A percentile compares a stretch with the other conserved stretches of the same genome.
Evolutionary conservation across 169 alveolate genomes (phyloP).

Genomic region (Babesia divergens): DNA sequence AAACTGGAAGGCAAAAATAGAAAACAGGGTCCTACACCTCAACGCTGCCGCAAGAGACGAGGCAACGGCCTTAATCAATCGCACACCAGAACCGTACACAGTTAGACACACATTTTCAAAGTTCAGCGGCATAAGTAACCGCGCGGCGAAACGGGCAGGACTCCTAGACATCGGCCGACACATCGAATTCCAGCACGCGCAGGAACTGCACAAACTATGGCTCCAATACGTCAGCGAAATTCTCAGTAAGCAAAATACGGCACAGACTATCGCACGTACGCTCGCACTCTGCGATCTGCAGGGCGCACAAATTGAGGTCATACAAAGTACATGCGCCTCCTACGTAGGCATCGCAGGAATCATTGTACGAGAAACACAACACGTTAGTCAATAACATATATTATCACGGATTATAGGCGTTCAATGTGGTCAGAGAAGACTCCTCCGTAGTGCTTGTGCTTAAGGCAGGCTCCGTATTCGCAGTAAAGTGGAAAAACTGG

Average conservation of each 20-base stretch:
- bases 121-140: constrained; percentile 49
- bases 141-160: constrained; percentile 33
- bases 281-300: constrained; percentile 58
- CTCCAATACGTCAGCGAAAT: constrained; percentile 34
- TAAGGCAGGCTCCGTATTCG: constrained; percentile 42
- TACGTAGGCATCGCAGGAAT: constrained; percentile 57
- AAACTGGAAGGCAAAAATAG: constrained; percentile 46
- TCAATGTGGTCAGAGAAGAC: constrained; percentile 32
- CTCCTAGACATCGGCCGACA: constrained; percentile 1
- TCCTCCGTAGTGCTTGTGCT: constrained; percentile 27
- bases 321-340: constrained; percentile 35
- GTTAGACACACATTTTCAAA: constrained; percentile 30
- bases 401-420: constrained; percentile 8
- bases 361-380: constrained; percentile 50
- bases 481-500: constrained; percentile 25
- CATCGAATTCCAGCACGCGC: constrained; percentile 37
- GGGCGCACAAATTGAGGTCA: constrained; percentile 46
- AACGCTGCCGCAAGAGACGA: constrained; percentile 23
- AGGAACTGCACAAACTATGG: constrained; percentile 44
- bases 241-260: constrained; percentile 27
- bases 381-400: constrained; percentile 7
- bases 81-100: constrained; percentile 1
- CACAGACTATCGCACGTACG: constrained; percentile 17
- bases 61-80: constrained; percentile 19
- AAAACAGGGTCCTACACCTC: constrained; percentile 49